A percentile compares a stretch with the other conserved stretches of the same genome.
phyloP scores from a whole-genome alignment of 2,329 filamentous ascomycete genomes.

The Scortechinia acanthostroma region DNA sequence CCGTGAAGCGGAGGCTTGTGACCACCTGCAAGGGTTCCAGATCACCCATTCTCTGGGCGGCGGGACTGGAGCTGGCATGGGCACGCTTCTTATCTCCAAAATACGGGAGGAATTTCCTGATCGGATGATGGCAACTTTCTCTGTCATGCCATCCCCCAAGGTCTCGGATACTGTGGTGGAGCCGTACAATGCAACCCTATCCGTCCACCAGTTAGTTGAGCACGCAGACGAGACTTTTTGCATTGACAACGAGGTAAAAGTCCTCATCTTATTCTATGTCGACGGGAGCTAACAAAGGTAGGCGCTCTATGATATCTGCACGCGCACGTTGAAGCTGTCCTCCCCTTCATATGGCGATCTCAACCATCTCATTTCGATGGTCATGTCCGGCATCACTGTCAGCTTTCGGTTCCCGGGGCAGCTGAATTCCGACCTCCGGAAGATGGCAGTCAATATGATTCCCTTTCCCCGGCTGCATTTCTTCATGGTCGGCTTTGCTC shows the following conservation, averaged over 20 bases:
- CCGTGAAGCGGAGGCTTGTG: constrained; percentile 95
- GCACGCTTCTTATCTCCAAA: constrained; percentile 98
- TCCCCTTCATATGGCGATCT: constrained; percentile 98
- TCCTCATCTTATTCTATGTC: too few species aligned
- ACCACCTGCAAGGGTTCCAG: constrained; percentile 99
- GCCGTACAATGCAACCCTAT: constrained; percentile 99
- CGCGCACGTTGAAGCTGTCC: constrained; percentile 97
- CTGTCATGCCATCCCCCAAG: constrained; percentile 96
- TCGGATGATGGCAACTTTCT: constrained; percentile 99
- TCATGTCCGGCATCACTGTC: constrained; percentile 99
- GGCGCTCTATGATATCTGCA: constrained; percentile 99
- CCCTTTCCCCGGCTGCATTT: constrained; percentile 99
- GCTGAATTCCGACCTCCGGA: constrained; percentile 99
- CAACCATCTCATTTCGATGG: constrained; percentile 97
- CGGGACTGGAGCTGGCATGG: constrained; percentile 99
- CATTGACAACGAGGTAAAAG: constrained; percentile 99
- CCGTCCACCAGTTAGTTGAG: constrained; percentile 97
- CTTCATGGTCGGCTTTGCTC: constrained; percentile 99
- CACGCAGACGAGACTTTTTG: constrained; percentile 99
- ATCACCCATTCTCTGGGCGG: constrained; percentile 99
- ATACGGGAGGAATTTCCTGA: constrained; percentile 99
- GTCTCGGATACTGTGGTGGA: constrained; percentile 99
- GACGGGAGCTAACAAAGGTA: too few species aligned
- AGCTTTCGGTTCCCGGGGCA: constrained; percentile 98
- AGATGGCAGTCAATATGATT: constrained; percentile 99